Percentiles rank a stretch among this genome's conserved stretches.
phyloP scores from a whole-genome alignment of 1,139 yeast species.

The Pichia sp. region DNA sequence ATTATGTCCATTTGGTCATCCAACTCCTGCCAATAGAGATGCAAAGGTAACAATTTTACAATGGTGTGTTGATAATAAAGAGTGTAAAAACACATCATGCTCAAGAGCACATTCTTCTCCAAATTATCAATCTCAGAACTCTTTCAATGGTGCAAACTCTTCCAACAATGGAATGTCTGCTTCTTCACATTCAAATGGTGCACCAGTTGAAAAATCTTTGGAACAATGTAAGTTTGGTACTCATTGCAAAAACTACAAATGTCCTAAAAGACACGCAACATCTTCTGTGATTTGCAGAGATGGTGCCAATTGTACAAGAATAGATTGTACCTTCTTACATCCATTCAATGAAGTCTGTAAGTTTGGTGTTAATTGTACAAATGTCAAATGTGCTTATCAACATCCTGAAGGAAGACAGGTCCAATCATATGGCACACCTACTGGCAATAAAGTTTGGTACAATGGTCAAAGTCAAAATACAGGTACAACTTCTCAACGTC shows the following conservation, averaged over 20 bases:
- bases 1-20: conserved; percentile 82
- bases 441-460: conserved; percentile 33
- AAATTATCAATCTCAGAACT: conserved; percentile 23
- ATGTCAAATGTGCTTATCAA: conserved; percentile 57
- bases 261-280: conserved; percentile 81
- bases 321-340: conserved; percentile 77
- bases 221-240: conserved; percentile 79
- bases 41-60: conserved; percentile 60
- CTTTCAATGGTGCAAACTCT: background rate
- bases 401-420: conserved; percentile 69
- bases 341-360: conserved; percentile 75
- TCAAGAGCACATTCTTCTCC: conserved; percentile 78
- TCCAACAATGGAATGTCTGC: background rate
- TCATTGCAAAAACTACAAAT: conserved; percentile 65
- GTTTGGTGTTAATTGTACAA: conserved; percentile 67
- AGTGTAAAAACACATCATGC: conserved; percentile 55
- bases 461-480: conserved; percentile 22
- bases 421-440: conserved; percentile 20
- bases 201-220: conserved; percentile 36
- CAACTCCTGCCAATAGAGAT: conserved; percentile 74
- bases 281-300: conserved; percentile 69
- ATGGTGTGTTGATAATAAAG: conserved; percentile 71
- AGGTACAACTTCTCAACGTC: conserved; percentile 41
- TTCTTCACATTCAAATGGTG: background rate
- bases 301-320: conserved; percentile 67